phyloP scores from a whole-genome alignment of 2,329 filamentous ascomycete species.

The Cladophialophora chaetospira region DNA sequence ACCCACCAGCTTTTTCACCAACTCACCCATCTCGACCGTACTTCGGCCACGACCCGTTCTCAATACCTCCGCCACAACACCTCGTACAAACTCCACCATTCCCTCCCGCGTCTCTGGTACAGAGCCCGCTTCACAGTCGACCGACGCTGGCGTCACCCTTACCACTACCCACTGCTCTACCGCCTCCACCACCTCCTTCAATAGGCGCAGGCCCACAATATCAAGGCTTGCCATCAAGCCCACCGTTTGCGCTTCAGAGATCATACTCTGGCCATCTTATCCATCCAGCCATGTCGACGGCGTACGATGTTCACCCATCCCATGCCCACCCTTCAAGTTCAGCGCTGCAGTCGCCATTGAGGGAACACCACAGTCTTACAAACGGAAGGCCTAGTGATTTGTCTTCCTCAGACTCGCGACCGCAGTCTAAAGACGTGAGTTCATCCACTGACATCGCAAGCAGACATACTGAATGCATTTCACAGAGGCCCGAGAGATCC shows the following conservation, averaged over 20 bases:
- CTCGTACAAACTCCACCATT: slow-evolving; percentile 48
- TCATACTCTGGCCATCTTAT: slow-evolving; percentile 26
- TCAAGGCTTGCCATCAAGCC: slow-evolving; percentile 28
- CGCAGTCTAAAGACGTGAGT: slow-evolving; percentile 44
- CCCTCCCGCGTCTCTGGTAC: slow-evolving; percentile 39
- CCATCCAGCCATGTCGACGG: slow-evolving; percentile 39
- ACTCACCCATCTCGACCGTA: slow-evolving; percentile 46
- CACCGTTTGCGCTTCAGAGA: slow-evolving; percentile 28
- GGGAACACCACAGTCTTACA: slow-evolving; percentile 43
- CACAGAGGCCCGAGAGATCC: slow-evolving; percentile 69
- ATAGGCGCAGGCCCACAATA: slow-evolving; percentile 27
- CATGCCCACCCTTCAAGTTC: slow-evolving; percentile 46
- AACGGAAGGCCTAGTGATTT: slow-evolving; percentile 40
- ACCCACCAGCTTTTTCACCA: slow-evolving; percentile 46
- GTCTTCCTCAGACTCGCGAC: slow-evolving; percentile 40
- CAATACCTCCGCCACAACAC: slow-evolving; percentile 27
- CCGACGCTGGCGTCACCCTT: slow-evolving; percentile 42
- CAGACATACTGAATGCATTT: slow-evolving; percentile 29
- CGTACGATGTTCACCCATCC: slow-evolving; percentile 42
- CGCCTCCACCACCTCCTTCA: slow-evolving; percentile 24
- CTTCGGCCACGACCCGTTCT: slow-evolving; percentile 46
- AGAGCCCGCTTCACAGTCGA: slow-evolving; percentile 44
- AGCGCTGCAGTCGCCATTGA: slow-evolving; percentile 46
- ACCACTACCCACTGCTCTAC: slow-evolving; percentile 33
- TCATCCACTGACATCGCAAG: not conserved